A percentile compares a stretch with the other conserved stretches of the same genome.
Evolutionary conservation across 257 asterid genomes (phyloP).

Genomic region (Solanum virginianum): DNA sequence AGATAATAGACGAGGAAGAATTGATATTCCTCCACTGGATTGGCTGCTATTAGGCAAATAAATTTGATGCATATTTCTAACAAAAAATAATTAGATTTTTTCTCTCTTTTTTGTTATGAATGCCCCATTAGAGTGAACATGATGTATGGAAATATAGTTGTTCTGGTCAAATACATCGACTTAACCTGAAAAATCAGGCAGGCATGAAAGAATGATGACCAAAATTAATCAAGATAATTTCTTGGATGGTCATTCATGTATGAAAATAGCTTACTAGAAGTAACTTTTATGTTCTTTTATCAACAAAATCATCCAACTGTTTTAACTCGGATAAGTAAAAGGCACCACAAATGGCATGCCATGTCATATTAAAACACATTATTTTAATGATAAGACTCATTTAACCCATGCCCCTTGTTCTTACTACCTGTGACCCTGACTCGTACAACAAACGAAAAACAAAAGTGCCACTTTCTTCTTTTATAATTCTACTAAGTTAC

Average conservation of each 20-base stretch:
- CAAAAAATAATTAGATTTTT: neutral
- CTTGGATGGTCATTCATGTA: neutral
- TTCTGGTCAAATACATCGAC: neutral
- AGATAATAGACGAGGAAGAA: neutral
- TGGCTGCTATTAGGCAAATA: neutral
- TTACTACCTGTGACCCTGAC: neutral
- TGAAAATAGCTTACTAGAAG: neutral
- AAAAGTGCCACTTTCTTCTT: neutral
- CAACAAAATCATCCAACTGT: neutral
- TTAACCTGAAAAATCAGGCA: neutral
- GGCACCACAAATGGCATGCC: neutral
- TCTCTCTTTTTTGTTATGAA: neutral
- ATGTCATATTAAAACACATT: neutral
- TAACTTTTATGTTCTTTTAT: neutral
- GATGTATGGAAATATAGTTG: neutral
- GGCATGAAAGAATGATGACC: neutral
- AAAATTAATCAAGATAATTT: neutral
- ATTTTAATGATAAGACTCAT: neutral
- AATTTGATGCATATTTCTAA: neutral
- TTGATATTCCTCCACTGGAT: neutral
- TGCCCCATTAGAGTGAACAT: neutral
- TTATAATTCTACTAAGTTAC: too few relatives aligned
- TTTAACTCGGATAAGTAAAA: neutral
- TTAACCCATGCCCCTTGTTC: neutral
- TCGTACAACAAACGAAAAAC: neutral